A percentile compares a stretch with the other conserved stretches of the same genome.
Conservation (phyloP, 208 protist species). For the Trypanosoma mega region DNA sequence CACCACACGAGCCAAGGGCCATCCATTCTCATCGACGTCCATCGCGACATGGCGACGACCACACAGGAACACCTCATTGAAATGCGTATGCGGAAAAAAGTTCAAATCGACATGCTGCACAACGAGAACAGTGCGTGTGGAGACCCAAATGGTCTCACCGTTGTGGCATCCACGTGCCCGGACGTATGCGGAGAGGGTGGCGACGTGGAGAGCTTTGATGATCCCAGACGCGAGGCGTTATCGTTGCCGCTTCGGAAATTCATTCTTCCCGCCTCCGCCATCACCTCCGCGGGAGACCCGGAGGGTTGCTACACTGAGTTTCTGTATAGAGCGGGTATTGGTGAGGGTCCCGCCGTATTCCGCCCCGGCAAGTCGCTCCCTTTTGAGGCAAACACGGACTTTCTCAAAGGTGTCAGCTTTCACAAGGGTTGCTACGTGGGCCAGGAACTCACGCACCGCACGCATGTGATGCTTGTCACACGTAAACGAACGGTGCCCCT, state of each 20-base stretch:
- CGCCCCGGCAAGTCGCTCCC: slow-evolving; percentile 68
- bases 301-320: slow-evolving; percentile 45
- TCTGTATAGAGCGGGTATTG: slow-evolving; percentile 67
- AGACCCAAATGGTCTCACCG: too few relatives aligned
- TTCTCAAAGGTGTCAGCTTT: slow-evolving; percentile 90
- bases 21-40: slow-evolving; percentile 65
- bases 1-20: slow-evolving; percentile 33
- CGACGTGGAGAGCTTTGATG: slow-evolving; percentile 56
- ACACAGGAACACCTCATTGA: slow-evolving; percentile 68
- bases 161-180: slow-evolving; percentile 38
- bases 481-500: slow-evolving; percentile 92
- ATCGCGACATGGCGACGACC: slow-evolving; percentile 28
- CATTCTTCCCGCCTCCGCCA: slow-evolving; percentile 7
- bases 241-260: slow-evolving; percentile 17
- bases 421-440: slow-evolving; percentile 97
- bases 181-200: too few relatives aligned
- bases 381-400: slow-evolving; percentile 92
- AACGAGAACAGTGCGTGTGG: too few relatives aligned
- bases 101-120: slow-evolving; percentile 55
- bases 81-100: slow-evolving; percentile 79
- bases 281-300: slow-evolving; percentile 6
- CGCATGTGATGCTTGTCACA: slow-evolving; percentile 92
- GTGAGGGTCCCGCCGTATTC: slow-evolving; percentile 82
- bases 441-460: slow-evolving; percentile 95
- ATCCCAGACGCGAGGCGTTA: slow-evolving; percentile 52